Evolutionary conservation across 805 yeast genomes (phyloP).

Genomic region (Blastobotrys attinorum): DNA sequence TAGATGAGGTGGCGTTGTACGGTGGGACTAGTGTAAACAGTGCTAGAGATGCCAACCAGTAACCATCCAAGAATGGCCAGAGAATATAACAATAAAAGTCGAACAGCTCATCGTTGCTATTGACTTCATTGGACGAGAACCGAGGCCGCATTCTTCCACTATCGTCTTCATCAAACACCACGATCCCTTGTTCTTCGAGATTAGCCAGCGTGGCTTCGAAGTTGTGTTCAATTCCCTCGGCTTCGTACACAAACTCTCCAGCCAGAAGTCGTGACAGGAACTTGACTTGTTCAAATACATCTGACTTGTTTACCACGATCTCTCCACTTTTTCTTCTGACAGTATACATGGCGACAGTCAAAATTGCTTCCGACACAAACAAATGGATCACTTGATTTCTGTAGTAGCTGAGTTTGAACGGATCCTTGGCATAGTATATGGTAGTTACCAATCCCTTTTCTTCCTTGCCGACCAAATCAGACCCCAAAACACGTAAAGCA

Average conservation of each 20-base stretch:
- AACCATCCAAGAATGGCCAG: constrained; percentile 39
- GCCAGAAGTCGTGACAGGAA: constrained; percentile 32
- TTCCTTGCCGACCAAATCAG: constrained; percentile 28
- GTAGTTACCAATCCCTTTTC: constrained; percentile 30
- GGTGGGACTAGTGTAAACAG: constrained; percentile 28
- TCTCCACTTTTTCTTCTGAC: constrained; percentile 24
- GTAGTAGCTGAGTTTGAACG: constrained; percentile 50
- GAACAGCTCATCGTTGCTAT: constrained; percentile 23
- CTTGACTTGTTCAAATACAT: constrained; percentile 24
- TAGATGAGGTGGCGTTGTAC: constrained; percentile 8
- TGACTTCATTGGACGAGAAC: constrained; percentile 15
- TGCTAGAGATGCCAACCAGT: constrained; percentile 33
- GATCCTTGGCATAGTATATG: constrained; percentile 36
- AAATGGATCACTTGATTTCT: constrained; percentile 50
- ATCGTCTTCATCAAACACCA: constrained; percentile 17
- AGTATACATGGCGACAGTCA: constrained; percentile 34
- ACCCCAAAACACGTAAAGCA: constrained; percentile 33
- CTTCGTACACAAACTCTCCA: constrained; percentile 33
- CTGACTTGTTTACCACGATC: constrained; percentile 19
- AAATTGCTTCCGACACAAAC: constrained; percentile 44
- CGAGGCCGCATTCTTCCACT: constrained; percentile 13
- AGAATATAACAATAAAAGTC: constrained; percentile 36
- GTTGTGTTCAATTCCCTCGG: constrained; percentile 30
- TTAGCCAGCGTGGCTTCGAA: constrained; percentile 24
- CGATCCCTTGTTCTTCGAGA: constrained; percentile 26